phyloP scores from a whole-genome alignment of 768 basidiomycete genomes.

The Pleurotus tuber-regium region DNA sequence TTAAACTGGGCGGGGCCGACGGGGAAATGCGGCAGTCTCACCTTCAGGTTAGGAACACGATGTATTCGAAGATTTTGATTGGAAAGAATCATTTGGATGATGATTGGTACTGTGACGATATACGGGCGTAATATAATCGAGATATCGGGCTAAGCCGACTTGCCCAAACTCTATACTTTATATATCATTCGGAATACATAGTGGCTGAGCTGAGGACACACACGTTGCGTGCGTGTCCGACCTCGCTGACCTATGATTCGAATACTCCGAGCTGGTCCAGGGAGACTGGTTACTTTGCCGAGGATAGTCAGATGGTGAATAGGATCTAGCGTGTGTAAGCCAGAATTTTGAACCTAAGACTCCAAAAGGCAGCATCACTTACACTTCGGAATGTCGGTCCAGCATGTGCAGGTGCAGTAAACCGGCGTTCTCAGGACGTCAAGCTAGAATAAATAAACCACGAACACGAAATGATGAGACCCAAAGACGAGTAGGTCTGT shows the following conservation, averaged over 20 bases:
- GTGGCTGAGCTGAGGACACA: neutral
- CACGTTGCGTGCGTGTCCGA: neutral
- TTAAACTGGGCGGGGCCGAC: neutral
- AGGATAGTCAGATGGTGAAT: neutral
- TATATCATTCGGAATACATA: slow-evolving; percentile 1
- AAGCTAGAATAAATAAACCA: neutral
- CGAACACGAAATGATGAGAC: neutral
- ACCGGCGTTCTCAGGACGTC: slow-evolving; percentile 7
- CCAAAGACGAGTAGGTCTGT: no score
- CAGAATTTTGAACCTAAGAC: neutral
- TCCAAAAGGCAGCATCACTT: neutral
- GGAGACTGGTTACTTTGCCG: no score
- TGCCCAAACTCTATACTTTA: slow-evolving; percentile 4
- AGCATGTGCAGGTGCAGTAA: neutral
- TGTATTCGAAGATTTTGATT: slow-evolving; percentile 5
- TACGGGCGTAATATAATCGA: slow-evolving; percentile 1
- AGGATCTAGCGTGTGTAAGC: neutral
- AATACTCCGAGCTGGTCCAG: slow-evolving; percentile 1
- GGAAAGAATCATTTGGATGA: neutral
- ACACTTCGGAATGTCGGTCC: slow-evolving; percentile 9
- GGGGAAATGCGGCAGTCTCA: neutral
- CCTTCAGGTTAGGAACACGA: neutral
- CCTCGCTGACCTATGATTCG: neutral
- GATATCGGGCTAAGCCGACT: slow-evolving; percentile 7
- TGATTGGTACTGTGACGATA: slow-evolving; percentile 9